Evolutionary conservation across 768 basidiomycete species (phyloP).

Genomic region (Hypsizygus marmoreus): DNA sequence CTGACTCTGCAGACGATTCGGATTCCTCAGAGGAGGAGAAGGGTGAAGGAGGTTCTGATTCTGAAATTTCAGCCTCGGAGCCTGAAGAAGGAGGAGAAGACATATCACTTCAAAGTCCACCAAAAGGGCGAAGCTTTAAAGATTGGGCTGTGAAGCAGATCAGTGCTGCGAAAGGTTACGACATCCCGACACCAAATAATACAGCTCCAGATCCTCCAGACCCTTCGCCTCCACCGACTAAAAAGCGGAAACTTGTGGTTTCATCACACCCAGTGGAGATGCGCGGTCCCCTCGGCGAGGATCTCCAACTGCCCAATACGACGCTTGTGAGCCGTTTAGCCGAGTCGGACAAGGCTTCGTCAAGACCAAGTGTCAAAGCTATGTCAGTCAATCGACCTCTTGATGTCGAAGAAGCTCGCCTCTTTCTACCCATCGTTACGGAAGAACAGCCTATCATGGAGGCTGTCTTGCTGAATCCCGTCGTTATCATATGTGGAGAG

Average conservation of each 20-base stretch:
- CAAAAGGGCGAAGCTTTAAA: slow-evolving; percentile 70
- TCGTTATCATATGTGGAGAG: slow-evolving; percentile 86
- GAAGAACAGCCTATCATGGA: slow-evolving; percentile 97
- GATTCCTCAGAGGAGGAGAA: slow-evolving; percentile 26
- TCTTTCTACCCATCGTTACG: slow-evolving; percentile 84
- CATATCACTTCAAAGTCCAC: slow-evolving; percentile 24
- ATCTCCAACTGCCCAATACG: slow-evolving; percentile 65
- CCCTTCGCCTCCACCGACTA: slow-evolving; percentile 35
- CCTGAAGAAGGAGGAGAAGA: slow-evolving; percentile 23
- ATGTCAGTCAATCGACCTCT: slow-evolving; percentile 61
- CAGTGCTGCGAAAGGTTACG: slow-evolving; percentile 45
- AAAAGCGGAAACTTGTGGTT: slow-evolving; percentile 49
- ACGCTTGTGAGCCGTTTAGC: slow-evolving; percentile 57
- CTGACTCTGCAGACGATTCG: slow-evolving; percentile 75
- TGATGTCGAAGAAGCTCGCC: slow-evolving; percentile 74
- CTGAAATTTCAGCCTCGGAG: slow-evolving; percentile 18
- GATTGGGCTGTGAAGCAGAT: slow-evolving; percentile 87
- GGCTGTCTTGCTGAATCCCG: slow-evolving; percentile 80
- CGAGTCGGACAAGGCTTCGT: slow-evolving; percentile 15
- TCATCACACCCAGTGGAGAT: slow-evolving; percentile 39
- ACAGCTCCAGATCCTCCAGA: slow-evolving; percentile 11
- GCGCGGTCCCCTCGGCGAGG: slow-evolving; percentile 82
- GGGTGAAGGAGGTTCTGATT: slow-evolving; percentile 13
- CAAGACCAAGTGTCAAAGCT: slow-evolving; percentile 36
- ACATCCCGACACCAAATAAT: slow-evolving; percentile 19